phyloP scores from a whole-genome alignment of 108 stramenopile species.

The Cyclotella sp. region DNA sequence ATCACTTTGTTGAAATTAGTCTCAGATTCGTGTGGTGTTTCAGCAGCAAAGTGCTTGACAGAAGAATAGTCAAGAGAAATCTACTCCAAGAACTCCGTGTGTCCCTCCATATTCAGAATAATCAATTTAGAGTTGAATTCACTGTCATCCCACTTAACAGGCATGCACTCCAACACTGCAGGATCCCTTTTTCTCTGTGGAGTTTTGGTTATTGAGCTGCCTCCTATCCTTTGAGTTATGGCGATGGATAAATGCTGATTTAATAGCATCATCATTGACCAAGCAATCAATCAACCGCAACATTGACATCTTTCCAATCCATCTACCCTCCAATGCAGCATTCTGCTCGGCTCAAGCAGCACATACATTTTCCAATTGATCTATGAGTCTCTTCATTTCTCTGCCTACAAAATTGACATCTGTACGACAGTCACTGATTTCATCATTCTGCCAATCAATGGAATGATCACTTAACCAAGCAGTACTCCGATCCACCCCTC shows the following conservation, averaged over 20 bases:
- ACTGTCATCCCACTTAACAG: constrained; percentile 6
- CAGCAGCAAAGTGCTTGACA: neutral
- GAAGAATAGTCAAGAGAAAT: neutral
- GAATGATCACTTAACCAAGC: no score
- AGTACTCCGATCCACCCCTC: no score
- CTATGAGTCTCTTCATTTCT: neutral
- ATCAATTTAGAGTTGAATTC: neutral
- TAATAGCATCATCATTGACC: neutral
- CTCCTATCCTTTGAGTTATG: neutral
- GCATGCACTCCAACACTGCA: constrained; percentile 4
- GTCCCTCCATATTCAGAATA: neutral
- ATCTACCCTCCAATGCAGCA: constrained; percentile 1
- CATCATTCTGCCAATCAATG: no score
- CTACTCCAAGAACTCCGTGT: neutral
- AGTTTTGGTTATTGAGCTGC: constrained; percentile 6
- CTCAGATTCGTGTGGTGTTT: constrained; percentile 5
- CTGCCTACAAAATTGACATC: neutral
- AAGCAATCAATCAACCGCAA: constrained; percentile 7
- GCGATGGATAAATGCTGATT: neutral
- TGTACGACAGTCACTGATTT: no score
- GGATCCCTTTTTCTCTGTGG: constrained; percentile 2
- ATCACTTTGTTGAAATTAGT: constrained; percentile 2
- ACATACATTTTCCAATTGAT: neutral
- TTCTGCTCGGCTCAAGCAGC: neutral
- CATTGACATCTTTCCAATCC: neutral